phyloP scores from a whole-genome alignment of 1,284 basidiomycete species.

The Puccinia novopanici region DNA sequence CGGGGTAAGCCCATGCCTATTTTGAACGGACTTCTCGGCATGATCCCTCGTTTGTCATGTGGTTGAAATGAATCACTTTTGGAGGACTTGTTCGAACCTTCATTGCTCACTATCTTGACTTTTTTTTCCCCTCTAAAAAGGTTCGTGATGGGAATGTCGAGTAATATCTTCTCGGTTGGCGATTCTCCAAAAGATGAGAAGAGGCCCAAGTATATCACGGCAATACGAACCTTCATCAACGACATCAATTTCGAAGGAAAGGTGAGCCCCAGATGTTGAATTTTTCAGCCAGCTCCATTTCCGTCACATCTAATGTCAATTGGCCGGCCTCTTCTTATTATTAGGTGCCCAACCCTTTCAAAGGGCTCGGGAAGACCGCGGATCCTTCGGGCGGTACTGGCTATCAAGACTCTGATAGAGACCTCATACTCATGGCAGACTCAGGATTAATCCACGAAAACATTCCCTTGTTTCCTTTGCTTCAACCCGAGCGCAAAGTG shows the following conservation, averaged over 20 bases:
- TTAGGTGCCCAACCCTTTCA: constrained; percentile 45
- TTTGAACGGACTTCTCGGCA: background rate
- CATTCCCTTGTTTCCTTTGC: constrained; percentile 46
- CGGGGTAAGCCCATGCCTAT: constrained; percentile 24
- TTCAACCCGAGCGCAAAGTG: constrained; percentile 42
- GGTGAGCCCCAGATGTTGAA: no score
- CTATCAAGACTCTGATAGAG: constrained; percentile 33
- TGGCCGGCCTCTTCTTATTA: no score
- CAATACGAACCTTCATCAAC: constrained; percentile 16
- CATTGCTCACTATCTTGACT: background rate
- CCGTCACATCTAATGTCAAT: no score
- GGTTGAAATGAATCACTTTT: background rate
- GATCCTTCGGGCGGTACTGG: background rate
- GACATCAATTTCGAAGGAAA: constrained; percentile 45
- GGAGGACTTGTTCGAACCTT: background rate
- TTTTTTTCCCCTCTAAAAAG: background rate
- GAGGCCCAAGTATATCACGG: background rate
- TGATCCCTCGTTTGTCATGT: no score
- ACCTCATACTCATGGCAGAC: constrained; percentile 45
- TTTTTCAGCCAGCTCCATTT: background rate
- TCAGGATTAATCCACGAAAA: constrained; percentile 35
- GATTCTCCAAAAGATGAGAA: constrained; percentile 32
- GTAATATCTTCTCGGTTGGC: constrained; percentile 30
- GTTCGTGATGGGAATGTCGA: constrained; percentile 48
- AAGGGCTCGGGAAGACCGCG: constrained; percentile 19